phyloP scores from a whole-genome alignment of 345 rosid genomes.

The Arabidopsis arenosa region DNA sequence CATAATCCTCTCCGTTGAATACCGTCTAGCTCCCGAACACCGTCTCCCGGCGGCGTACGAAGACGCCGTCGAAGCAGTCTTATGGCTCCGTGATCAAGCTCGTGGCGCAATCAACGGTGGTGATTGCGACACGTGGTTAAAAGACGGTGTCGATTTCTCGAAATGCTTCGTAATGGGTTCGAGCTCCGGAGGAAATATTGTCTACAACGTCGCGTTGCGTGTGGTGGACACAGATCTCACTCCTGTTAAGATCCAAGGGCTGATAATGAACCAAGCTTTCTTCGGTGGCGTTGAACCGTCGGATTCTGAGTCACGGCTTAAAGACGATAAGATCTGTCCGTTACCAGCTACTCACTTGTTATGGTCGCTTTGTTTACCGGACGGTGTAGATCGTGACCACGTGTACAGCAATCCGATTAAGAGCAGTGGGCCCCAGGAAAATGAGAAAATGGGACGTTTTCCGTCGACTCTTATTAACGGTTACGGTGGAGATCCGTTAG shows the following conservation, averaged over 20 bases:
- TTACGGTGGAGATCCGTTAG: slow-evolving; percentile 77
- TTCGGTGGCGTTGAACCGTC: slow-evolving; percentile 69
- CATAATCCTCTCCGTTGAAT: slow-evolving; percentile 72
- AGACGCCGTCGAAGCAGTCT: slow-evolving; percentile 69
- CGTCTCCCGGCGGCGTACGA: slow-evolving; percentile 94
- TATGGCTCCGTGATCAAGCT: slow-evolving; percentile 77
- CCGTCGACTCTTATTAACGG: slow-evolving; percentile 58
- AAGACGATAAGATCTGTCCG: slow-evolving; percentile 63
- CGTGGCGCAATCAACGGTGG: slow-evolving; percentile 39
- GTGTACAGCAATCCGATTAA: slow-evolving; percentile 67
- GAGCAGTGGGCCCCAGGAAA: slow-evolving; percentile 34
- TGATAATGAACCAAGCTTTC: slow-evolving; percentile 68
- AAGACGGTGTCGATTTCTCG: slow-evolving; percentile 60
- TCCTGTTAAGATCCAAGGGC: slow-evolving; percentile 66
- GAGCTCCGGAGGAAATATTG: slow-evolving; percentile 80
- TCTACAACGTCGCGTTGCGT: slow-evolving; percentile 66
- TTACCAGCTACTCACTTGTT: slow-evolving; percentile 57
- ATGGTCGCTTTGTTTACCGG: slow-evolving; percentile 74
- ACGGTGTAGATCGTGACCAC: slow-evolving; percentile 74
- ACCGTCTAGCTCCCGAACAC: slow-evolving; percentile 90
- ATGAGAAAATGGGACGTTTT: slow-evolving; percentile 57
- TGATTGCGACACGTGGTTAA: slow-evolving; percentile 73
- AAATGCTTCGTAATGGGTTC: slow-evolving; percentile 69
- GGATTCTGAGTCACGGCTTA: slow-evolving; percentile 58
- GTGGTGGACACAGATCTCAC: slow-evolving; percentile 51